A percentile compares a stretch with the other conserved stretches of the same genome.
phyloP scores from a whole-genome alignment of 202 grass and related monocot species.

The Tripidium arundinaceum region DNA sequence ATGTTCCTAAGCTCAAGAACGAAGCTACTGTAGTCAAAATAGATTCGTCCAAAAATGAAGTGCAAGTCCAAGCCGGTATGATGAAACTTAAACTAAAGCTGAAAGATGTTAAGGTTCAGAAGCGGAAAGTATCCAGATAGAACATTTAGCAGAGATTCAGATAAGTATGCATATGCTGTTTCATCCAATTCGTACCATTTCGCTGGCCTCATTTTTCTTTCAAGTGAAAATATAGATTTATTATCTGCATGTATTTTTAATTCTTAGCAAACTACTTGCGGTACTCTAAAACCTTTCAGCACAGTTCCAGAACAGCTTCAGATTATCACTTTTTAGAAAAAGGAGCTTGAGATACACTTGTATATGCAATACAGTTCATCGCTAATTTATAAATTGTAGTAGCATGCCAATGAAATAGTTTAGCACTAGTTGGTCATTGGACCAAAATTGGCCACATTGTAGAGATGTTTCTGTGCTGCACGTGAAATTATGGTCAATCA shows the following conservation, averaged over 20 bases:
- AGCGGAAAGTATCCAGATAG: slow-evolving; percentile 40
- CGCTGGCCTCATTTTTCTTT: neutral
- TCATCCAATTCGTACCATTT: slow-evolving; percentile 15
- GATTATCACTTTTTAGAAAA: neutral
- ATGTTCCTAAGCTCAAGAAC: slow-evolving; percentile 57
- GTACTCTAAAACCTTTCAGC: neutral
- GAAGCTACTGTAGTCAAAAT: slow-evolving; percentile 60
- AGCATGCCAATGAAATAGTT: neutral
- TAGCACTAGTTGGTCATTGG: neutral
- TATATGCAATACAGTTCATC: too few species aligned
- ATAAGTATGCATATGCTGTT: slow-evolving; percentile 18
- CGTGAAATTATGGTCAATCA: too few species aligned
- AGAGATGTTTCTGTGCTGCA: too few species aligned
- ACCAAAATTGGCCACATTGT: too few species aligned
- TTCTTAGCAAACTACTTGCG: neutral
- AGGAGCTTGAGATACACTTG: neutral
- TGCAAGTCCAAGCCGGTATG: slow-evolving; percentile 62
- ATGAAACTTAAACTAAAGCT: slow-evolving; percentile 74
- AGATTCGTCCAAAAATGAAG: slow-evolving; percentile 45
- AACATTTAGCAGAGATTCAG: neutral
- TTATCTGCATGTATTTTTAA: neutral
- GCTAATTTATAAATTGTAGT: neutral
- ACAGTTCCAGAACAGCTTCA: neutral
- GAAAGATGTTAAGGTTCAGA: slow-evolving; percentile 44
- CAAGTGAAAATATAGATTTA: neutral